Evolutionary conservation across 306 rosid genomes (phyloP).

Genomic region (Myrica gale): DNA sequence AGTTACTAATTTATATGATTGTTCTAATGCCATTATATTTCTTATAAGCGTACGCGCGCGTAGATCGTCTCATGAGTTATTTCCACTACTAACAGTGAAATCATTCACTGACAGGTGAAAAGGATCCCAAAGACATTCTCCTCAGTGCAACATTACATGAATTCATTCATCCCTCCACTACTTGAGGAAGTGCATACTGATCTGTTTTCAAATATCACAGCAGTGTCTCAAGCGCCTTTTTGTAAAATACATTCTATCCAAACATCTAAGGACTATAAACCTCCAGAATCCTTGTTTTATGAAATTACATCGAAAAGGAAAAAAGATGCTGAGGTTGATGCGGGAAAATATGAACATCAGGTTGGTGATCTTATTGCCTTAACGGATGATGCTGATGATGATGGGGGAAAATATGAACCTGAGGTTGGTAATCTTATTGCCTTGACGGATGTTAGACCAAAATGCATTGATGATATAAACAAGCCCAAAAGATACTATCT

Average conservation of each 20-base stretch:
- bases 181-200: slow-evolving; percentile 37
- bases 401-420: not conserved
- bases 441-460: slow-evolving; percentile 26
- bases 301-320: not conserved
- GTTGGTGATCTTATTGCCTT: slow-evolving; percentile 38
- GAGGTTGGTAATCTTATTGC: slow-evolving; percentile 34
- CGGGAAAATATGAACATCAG: slow-evolving; percentile 3
- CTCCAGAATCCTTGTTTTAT: slow-evolving; percentile 25
- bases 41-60: no score
- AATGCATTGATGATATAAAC: slow-evolving; percentile 26
- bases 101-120: slow-evolving; percentile 24
- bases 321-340: not conserved
- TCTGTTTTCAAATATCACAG: slow-evolving; percentile 8
- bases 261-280: not conserved
- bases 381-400: not conserved
- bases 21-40: not conserved
- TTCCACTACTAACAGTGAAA: not conserved
- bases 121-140: slow-evolving; percentile 31
- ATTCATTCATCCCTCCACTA: slow-evolving; percentile 33
- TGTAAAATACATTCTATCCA: slow-evolving; percentile 10
- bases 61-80: not conserved
- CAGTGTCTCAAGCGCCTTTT: slow-evolving; percentile 5
- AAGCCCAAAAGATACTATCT: slow-evolving; percentile 15
- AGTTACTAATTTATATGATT: no score
- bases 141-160: slow-evolving; percentile 4